These are phyloP conservation scores for Aegilops tauschii DNA, from an alignment of 176 grass and related monocot genomes.

Conservation along the genomic window DNA sequence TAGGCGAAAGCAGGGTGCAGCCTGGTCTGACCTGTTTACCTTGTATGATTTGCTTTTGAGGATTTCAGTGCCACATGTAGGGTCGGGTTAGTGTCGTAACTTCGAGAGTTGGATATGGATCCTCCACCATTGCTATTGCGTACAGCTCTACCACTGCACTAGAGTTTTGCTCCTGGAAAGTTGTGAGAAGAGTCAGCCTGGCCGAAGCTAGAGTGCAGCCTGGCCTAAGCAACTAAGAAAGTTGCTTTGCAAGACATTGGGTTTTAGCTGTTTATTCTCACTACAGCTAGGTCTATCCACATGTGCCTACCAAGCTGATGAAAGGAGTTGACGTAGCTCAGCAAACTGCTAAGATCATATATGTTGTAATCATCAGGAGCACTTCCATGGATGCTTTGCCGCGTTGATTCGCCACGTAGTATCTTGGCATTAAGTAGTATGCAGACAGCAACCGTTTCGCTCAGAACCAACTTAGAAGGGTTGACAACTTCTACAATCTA, in stretches of 20 bases:
- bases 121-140: neutral
- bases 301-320: slow-evolving; percentile 28
- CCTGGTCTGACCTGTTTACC: slow-evolving; percentile 8
- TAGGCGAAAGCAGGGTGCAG: neutral
- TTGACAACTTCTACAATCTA: neutral
- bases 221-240: slow-evolving; percentile 35
- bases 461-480: neutral
- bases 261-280: slow-evolving; percentile 38
- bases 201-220: slow-evolving; percentile 27
- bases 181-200: slow-evolving; percentile 10
- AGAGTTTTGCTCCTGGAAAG: neutral
- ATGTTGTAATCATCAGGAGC: slow-evolving; percentile 30
- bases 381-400: slow-evolving; percentile 18
- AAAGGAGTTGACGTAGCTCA: slow-evolving; percentile 32
- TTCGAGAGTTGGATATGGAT: neutral
- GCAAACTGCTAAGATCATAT: slow-evolving; percentile 12
- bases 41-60: neutral
- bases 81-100: neutral
- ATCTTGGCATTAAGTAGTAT: slow-evolving; percentile 12
- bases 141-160: neutral
- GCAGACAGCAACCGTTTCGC: neutral
- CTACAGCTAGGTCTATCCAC: slow-evolving; percentile 36
- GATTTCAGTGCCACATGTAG: neutral
- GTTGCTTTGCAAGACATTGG: slow-evolving; percentile 27
- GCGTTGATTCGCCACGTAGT: neutral